These are phyloP conservation scores for Thraustochytrium sp. DNA, from an alignment of 352 stramenopile species.

Conservation along the genomic window DNA sequence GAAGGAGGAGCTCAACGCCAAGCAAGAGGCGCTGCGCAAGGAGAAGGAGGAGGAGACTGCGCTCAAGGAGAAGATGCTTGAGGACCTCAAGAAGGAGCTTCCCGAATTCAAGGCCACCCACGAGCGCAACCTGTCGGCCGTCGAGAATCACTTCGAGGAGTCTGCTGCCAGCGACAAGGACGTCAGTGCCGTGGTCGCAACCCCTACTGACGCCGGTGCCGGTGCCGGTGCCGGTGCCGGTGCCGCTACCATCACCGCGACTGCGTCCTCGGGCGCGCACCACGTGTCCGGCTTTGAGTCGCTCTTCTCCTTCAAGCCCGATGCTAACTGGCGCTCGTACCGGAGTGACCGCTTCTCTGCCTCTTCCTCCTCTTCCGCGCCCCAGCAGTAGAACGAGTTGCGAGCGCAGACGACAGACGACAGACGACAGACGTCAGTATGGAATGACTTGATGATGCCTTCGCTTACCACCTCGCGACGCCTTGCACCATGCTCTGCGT, in stretches of 20 bases:
- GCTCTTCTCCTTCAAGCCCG: neutral
- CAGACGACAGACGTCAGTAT: too few species aligned
- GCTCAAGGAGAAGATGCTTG: neutral
- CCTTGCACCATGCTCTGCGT: too few species aligned
- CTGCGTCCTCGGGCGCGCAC: neutral
- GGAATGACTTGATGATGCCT: too few species aligned
- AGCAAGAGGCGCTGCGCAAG: neutral
- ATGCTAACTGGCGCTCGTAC: neutral
- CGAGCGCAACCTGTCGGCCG: neutral
- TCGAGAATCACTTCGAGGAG: neutral
- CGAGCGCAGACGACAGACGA: too few species aligned
- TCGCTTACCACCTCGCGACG: too few species aligned
- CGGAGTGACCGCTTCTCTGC: neutral
- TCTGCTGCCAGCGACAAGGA: neutral
- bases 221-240: neutral
- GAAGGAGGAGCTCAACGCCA: neutral
- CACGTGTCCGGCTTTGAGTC: neutral
- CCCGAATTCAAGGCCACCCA: neutral
- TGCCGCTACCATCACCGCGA: neutral
- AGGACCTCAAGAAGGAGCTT: neutral
- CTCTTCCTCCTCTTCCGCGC: too few species aligned
- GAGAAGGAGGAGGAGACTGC: neutral
- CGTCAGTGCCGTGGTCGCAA: too few species aligned
- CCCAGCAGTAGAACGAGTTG: too few species aligned
- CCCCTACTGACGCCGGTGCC: neutral